Evolutionary conservation across 768 basidiomycete genomes (phyloP), one percentile per base, ranked within the genome.

Genomic region (Lactifluus volemus): DNA sequence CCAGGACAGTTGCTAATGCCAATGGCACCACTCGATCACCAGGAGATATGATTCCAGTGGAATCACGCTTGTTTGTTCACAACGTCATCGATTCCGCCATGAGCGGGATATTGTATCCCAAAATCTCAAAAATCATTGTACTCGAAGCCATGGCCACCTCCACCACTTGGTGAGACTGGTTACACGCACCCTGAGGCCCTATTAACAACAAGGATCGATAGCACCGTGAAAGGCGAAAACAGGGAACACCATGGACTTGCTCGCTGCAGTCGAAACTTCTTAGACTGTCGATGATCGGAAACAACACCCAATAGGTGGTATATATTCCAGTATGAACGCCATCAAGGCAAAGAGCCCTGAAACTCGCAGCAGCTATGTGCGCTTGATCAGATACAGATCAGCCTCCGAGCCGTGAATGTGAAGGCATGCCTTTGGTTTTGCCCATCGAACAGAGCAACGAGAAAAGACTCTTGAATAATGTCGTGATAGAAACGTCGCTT

Each of bases 131-230:
- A 1, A 72, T 69, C 60, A 79, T 73, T 61, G 81, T 76, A 34
- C 32, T 34, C 32, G 79, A 2, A 81, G 32, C 79, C 81, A 60
- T 82, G 81, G 49, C 70, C 71, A 3, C 73, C 73, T n/a, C 68
- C 69, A 42, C 72, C 70, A 29, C 63, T 15, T 48, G 39, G 17
- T 36, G 30, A 15, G 4, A 63, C 60, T 29, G 38, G 48, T 51
- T 21, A 12, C 7, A 9, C 60, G 7, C 30, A 63, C 65, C 65
- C 67, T 41, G 62, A 59, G 15, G 62, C 65, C 53, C 48, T 39
- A 19, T 25, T 25, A 67, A 55, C 12, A 49, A 32, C 30, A 65
- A 32, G 41, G 53, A 3, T 58, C 65, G 49, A 67, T 68, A 21
- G 69, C 67, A 58, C 69, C 68, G 65, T 71, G 69, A 63, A 71